phyloP scores from a whole-genome alignment of 495 filamentous ascomycete species.

The Lasiosphaeria ovina region DNA sequence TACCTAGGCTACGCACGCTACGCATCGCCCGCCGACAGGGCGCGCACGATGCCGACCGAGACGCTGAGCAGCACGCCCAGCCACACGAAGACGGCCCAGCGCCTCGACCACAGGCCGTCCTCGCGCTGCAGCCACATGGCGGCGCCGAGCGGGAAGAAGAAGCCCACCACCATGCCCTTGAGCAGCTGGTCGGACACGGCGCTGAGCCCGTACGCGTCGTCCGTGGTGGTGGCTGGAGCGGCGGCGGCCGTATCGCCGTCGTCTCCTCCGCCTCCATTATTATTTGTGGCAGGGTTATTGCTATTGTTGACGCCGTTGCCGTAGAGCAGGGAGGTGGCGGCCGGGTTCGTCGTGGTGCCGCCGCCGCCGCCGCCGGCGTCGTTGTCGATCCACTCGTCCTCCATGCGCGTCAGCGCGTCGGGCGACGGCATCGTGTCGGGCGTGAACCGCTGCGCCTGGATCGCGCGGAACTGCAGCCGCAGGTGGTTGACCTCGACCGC shows the following conservation, averaged over 20 bases:
- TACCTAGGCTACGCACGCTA: background rate
- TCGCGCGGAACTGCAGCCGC: constrained; percentile 77
- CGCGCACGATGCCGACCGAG: constrained; percentile 40
- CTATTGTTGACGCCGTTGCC: constrained; percentile 17
- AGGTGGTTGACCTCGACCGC: constrained; percentile 75
- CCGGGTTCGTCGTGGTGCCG: background rate
- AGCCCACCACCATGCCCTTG: constrained; percentile 83
- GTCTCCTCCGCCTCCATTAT: constrained; percentile 25
- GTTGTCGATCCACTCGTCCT: constrained; percentile 91
- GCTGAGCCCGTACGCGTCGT: constrained; percentile 47
- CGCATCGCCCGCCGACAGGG: constrained; percentile 30
- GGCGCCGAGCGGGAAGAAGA: constrained; percentile 89
- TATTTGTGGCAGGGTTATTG: background rate
- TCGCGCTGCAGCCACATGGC: constrained; percentile 81
- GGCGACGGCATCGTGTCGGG: constrained; percentile 79
- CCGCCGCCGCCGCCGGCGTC: constrained; percentile 50
- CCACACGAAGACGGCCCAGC: constrained; percentile 79
- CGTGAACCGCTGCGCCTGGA: constrained; percentile 73
- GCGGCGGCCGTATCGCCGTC: constrained; percentile 19
- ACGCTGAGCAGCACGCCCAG: constrained; percentile 65
- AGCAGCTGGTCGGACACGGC: constrained; percentile 74
- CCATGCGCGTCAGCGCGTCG: constrained; percentile 57
- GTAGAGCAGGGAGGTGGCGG: background rate
- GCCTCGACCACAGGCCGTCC: constrained; percentile 80
- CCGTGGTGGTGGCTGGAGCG: background rate